These are phyloP conservation scores for Echria macrotheca DNA, from an alignment of 495 filamentous ascomycete species.

Conservation along the genomic window DNA sequence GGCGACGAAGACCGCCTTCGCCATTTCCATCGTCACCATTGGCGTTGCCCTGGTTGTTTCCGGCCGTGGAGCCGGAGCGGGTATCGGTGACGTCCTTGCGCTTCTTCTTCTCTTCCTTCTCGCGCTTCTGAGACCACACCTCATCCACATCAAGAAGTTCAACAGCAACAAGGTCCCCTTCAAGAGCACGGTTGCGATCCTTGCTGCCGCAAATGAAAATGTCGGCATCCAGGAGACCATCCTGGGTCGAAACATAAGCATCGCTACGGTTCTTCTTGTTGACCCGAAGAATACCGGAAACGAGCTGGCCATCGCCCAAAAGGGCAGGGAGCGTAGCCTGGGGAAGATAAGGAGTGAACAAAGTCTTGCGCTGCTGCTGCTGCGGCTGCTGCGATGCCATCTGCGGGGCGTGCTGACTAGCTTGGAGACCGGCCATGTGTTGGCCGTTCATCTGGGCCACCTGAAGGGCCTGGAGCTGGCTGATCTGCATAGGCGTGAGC, in stretches of 20 bases:
- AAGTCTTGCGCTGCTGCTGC: slow-evolving; percentile 93
- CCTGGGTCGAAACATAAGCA: slow-evolving; percentile 90
- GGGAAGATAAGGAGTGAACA: slow-evolving; percentile 96
- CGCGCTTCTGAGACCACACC: slow-evolving; percentile 96
- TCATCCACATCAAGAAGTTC: slow-evolving; percentile 97
- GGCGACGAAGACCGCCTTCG: slow-evolving; percentile 79
- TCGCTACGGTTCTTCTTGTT: slow-evolving; percentile 99
- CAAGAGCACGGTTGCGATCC: slow-evolving; percentile 90
- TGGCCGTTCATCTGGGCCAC: slow-evolving; percentile 78
- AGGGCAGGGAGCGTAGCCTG: slow-evolving; percentile 92
- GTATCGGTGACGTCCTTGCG: slow-evolving; percentile 97
- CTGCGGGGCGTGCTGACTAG: slow-evolving; percentile 71
- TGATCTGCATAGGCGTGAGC: slow-evolving; percentile 82
- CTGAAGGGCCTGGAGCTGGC: slow-evolving; percentile 88
- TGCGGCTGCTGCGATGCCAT: slow-evolving; percentile 63
- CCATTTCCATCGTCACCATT: slow-evolving; percentile 60
- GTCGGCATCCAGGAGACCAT: slow-evolving; percentile 84
- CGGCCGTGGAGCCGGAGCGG: slow-evolving; percentile 65
- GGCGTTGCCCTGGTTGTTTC: slow-evolving; percentile 61
- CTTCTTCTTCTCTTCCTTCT: slow-evolving; percentile 99
- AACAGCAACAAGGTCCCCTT: slow-evolving; percentile 91
- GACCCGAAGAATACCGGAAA: slow-evolving; percentile 92
- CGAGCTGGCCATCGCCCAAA: slow-evolving; percentile 85
- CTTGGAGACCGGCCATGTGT: slow-evolving; percentile 59
- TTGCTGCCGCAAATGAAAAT: slow-evolving; percentile 99